A percentile compares a stretch with the other conserved stretches of the same genome.
These are phyloP conservation scores for Prunus dulcis DNA, from an alignment of 306 rosid genomes.

Conservation along the genomic window DNA sequence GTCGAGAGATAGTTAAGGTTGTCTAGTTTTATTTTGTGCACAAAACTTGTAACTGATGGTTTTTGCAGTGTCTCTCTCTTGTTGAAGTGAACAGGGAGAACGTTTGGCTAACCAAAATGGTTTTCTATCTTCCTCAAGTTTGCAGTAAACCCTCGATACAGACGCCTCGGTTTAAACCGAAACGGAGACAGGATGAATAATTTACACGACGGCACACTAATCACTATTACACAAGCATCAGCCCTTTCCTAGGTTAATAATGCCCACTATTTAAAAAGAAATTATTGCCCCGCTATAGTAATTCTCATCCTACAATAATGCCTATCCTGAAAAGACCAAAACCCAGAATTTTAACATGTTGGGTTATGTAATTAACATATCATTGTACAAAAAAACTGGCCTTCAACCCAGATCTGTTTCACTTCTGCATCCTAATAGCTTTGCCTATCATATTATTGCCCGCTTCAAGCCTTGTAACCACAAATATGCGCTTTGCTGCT, in stretches of 20 bases:
- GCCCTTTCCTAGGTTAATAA: constrained; percentile 41
- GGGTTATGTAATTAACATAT: background rate
- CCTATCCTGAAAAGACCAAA: constrained; percentile 33
- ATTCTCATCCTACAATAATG: constrained; percentile 36
- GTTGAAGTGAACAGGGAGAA: background rate
- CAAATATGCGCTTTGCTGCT: background rate
- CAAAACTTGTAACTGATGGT: too few species aligned
- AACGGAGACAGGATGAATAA: background rate
- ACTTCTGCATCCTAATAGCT: constrained; percentile 19
- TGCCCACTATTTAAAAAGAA: constrained; percentile 33
- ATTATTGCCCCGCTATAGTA: constrained; percentile 16
- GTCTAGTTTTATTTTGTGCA: background rate
- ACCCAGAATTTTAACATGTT: constrained; percentile 26
- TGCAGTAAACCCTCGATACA: background rate
- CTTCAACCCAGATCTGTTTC: constrained; percentile 18
- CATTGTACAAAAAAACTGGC: constrained; percentile 37
- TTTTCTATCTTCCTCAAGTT: background rate
- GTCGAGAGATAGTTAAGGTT: background rate
- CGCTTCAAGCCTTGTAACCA: constrained; percentile 13
- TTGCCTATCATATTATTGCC: background rate
- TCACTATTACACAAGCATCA: constrained; percentile 45
- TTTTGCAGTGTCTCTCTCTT: background rate
- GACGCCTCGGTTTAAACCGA: background rate
- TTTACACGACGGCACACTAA: constrained; percentile 23
- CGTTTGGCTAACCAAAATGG: too few species aligned